Evolutionary conservation across 805 yeast genomes (phyloP).

Genomic region (Nadsonia fulvescens): DNA sequence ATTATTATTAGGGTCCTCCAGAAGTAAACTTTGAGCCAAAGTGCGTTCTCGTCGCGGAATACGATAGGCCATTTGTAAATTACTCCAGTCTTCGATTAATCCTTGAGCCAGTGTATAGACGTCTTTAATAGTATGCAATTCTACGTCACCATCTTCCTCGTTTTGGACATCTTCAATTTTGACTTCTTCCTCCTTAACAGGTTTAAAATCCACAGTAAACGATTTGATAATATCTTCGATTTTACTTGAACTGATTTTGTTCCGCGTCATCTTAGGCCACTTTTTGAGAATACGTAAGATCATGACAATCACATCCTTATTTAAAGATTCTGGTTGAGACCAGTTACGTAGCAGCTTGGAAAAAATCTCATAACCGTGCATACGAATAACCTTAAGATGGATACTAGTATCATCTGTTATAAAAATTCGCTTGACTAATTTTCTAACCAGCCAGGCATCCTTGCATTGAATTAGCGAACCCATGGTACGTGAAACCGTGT

Average conservation of each 20-base stretch:
- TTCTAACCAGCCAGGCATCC: conserved; percentile 43
- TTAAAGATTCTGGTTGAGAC: conserved; percentile 19
- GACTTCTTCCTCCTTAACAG: too few relatives aligned
- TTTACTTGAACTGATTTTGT: conserved; percentile 56
- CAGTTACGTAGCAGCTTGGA: conserved; percentile 35
- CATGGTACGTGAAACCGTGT: conserved; percentile 62
- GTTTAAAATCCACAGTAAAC: too few relatives aligned
- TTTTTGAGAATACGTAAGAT: conserved; percentile 37
- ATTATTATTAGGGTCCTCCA: conserved; percentile 1
- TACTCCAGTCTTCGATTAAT: conserved; percentile 51
- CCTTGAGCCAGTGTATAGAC: conserved; percentile 22
- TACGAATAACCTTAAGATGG: conserved; percentile 42
- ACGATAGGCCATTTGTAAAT: conserved; percentile 63
- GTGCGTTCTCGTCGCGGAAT: conserved; percentile 43
- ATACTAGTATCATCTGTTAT: conserved; percentile 32
- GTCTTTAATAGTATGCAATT: too few relatives aligned
- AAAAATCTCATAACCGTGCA: conserved; percentile 78
- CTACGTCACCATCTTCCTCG: conserved; percentile 7
- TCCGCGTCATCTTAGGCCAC: conserved; percentile 64
- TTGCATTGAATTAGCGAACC: conserved; percentile 64
- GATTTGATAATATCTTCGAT: conserved; percentile 49
- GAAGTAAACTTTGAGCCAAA: conserved; percentile 6
- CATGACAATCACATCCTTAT: conserved; percentile 20
- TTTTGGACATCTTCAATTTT: not conserved
- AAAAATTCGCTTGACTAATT: conserved; percentile 50